Percentiles rank a stretch among this genome's conserved stretches.
phyloP scores from a whole-genome alignment of 495 filamentous ascomycete genomes.

The Penicillium manginii region DNA sequence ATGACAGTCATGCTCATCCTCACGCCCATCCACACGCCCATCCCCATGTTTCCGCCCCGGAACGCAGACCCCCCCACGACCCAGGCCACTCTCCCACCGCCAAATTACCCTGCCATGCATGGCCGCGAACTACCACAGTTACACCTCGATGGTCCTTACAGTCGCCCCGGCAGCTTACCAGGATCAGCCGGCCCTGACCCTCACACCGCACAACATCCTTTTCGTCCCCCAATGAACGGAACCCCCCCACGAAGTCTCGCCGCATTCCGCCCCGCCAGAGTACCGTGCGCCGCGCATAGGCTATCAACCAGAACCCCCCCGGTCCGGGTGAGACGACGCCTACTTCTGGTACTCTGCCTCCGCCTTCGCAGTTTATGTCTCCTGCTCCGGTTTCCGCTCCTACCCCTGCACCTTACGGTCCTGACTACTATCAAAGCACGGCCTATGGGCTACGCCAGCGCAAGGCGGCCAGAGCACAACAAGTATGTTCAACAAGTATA shows the following conservation, averaged over 20 bases:
- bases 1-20: conserved; percentile 18
- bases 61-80: conserved; percentile 40
- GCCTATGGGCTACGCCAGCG: conserved; percentile 43
- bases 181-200: conserved; percentile 26
- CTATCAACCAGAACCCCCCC: conserved; percentile 35
- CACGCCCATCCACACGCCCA: too few relatives aligned
- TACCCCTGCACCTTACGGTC: conserved; percentile 36
- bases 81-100: conserved; percentile 33
- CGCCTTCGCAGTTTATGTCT: conserved; percentile 36
- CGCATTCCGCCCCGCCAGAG: conserved; percentile 43
- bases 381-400: conserved; percentile 22
- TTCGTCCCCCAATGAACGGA: conserved; percentile 37
- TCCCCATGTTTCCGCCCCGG: conserved; percentile 23
- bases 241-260: conserved; percentile 37
- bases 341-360: conserved; percentile 25
- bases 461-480: conserved; percentile 46
- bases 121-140: conserved; percentile 48
- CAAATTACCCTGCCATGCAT: conserved; percentile 22
- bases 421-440: conserved; percentile 36
- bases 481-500: conserved; percentile 33
- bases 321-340: conserved; percentile 33
- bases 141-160: conserved; percentile 41
- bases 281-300: conserved; percentile 41
- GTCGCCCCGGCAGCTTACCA: conserved; percentile 39
- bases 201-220: conserved; percentile 29